Evolutionary conservation across 768 basidiomycete genomes (phyloP), one percentile per base, ranked within the genome.

Genomic region (Tylopilus sp.): DNA sequence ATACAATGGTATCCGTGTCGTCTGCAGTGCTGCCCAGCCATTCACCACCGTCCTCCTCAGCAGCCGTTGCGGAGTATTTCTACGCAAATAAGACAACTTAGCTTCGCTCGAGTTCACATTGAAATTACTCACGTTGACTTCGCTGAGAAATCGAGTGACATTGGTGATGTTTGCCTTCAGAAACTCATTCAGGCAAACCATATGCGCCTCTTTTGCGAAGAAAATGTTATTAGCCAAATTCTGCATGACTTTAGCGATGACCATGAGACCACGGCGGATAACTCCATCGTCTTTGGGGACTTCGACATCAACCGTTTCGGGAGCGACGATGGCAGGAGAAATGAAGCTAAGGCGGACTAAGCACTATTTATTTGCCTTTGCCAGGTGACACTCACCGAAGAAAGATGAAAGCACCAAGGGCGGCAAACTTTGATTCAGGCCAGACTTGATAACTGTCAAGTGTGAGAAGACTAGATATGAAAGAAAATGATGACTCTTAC

Each of bases 141-240:
- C 85, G 50, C 81, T 88, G 50, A 94, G 69, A 71, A 87, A 93
- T 35, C 82, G 76, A 3, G 88, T 89, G 25, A 94, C 81, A 38
- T 78, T 81, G 30, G 81, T 73, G 46, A 91, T 87, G 47, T 90
- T 87, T 10, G 73, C 77, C 51, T 75, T 73, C 25, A 91, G 69
- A 70, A 93, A 93, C 12, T 78, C 74, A 65, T 95, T 95, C 51
- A 95, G 67, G 30, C 79, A 75, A 25, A 81, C 81, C 89, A 94
- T 92, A 60, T 91, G 85, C 4, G 83, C 80, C 60, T 95, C 93
- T 67, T 94, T 94, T 11, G 88, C 91, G 58, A 95, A 95, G 62
- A 91, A 83, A 44, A 95, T 86, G 59, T 97, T 95, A 71, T 97
- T 98, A 18, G 93, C 93, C 26, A 97, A 71, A 62, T 91, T 94